Evolutionary conservation across 768 basidiomycete genomes (phyloP).

Genomic region (Mycena belliarum): DNA sequence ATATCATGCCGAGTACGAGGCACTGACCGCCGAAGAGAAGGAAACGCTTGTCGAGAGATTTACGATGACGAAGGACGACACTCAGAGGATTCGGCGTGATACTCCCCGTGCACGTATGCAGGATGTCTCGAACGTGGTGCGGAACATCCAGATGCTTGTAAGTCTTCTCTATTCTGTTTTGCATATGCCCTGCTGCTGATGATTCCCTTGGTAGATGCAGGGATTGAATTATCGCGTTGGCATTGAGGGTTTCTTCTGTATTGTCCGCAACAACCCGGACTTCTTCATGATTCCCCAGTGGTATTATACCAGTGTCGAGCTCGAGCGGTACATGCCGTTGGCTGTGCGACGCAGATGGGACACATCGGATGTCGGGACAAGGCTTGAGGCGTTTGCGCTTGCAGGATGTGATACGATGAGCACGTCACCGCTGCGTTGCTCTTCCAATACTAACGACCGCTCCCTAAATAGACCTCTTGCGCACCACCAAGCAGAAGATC

Average conservation of each 20-base stretch:
- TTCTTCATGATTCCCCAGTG: constrained; percentile 1
- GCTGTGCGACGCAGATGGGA: background rate
- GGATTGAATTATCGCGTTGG: background rate
- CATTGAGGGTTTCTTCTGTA: background rate
- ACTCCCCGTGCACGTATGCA: background rate
- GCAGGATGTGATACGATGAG: background rate
- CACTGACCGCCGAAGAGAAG: background rate
- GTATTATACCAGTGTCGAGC: background rate
- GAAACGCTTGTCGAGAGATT: background rate
- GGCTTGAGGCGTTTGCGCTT: background rate
- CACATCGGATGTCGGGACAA: background rate
- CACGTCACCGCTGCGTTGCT: background rate
- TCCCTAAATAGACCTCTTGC: background rate
- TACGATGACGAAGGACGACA: background rate
- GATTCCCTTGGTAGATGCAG: background rate
- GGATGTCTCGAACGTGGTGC: background rate
- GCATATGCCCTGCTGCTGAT: too few relatives aligned
- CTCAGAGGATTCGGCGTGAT: background rate
- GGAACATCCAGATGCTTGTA: background rate
- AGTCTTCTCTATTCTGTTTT: background rate
- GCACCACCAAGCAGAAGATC: background rate
- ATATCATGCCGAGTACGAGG: background rate
- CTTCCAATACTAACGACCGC: too few relatives aligned
- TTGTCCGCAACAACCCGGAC: background rate
- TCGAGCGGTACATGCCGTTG: constrained; percentile 1